These are phyloP conservation scores for Ambispora gerdemannii DNA, from an alignment of 192 early-diverging fungal species.

Conservation along the genomic window DNA sequence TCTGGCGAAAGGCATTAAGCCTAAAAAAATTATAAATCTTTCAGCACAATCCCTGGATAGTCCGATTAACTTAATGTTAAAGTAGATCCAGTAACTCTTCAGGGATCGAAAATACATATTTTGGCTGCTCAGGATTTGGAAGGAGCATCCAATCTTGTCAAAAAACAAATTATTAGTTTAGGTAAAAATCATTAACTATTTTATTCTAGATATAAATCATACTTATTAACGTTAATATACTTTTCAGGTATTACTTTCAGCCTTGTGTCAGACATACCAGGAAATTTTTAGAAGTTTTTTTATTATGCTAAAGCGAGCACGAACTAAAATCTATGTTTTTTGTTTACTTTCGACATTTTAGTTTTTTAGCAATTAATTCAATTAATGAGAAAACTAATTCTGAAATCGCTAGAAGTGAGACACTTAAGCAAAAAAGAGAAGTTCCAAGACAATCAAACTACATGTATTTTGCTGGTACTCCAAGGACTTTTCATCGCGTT, in stretches of 20 bases:
- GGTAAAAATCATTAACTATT: conserved; percentile 16
- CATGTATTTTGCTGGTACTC: not conserved
- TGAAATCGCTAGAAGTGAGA: not conserved
- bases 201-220: not conserved
- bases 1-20: not conserved
- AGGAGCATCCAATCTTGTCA: not conserved
- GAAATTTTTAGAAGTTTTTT: not conserved
- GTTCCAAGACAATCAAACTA: not conserved
- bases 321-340: not conserved
- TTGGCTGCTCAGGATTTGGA: conserved; percentile 25
- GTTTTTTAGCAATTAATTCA: conserved; percentile 21
- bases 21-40: conserved; percentile 1
- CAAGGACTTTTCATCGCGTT: too few relatives aligned
- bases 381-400: not conserved
- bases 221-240: not conserved
- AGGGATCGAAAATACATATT: conserved; percentile 22
- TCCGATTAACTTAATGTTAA: conserved; percentile 11
- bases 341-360: not conserved
- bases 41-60: conserved; percentile 14
- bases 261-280: conserved; percentile 22
- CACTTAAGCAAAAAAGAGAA: not conserved
- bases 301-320: not conserved
- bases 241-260: not conserved
- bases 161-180: not conserved
- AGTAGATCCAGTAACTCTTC: conserved; percentile 9